A percentile compares a stretch with the other conserved stretches of the same genome.
Evolutionary conservation across 352 stramenopile species (phyloP).

Genomic region (Pythium aquatile): DNA sequence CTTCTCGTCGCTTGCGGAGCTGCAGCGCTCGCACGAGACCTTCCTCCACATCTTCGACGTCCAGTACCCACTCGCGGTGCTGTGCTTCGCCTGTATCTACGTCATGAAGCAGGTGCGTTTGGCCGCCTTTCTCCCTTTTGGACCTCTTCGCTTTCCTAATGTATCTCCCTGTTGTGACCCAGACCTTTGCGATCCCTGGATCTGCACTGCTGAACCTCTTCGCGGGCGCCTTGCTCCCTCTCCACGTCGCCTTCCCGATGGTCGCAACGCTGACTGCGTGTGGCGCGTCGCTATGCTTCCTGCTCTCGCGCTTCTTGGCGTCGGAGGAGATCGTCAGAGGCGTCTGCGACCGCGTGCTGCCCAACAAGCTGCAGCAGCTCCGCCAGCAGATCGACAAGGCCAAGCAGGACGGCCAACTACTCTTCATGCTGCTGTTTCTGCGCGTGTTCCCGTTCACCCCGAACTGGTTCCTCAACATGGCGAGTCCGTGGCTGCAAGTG

Average conservation of each 20-base stretch:
- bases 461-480: slow-evolving; percentile 86
- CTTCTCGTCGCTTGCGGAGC: slow-evolving; percentile 58
- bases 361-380: slow-evolving; percentile 53
- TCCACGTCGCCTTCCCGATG: slow-evolving; percentile 66
- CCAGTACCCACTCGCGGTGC: slow-evolving; percentile 63
- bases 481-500: slow-evolving; percentile 76
- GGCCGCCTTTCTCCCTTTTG: neutral
- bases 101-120: slow-evolving; percentile 74
- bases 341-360: slow-evolving; percentile 57
- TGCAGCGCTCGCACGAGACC: slow-evolving; percentile 59
- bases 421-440: slow-evolving; percentile 71
- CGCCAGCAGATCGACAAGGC: slow-evolving; percentile 56
- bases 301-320: slow-evolving; percentile 62
- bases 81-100: slow-evolving; percentile 71
- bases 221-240: slow-evolving; percentile 60
- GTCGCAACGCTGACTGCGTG: slow-evolving; percentile 60
- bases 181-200: slow-evolving; percentile 83
- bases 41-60: slow-evolving; percentile 57
- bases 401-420: slow-evolving; percentile 40
- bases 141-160: neutral
- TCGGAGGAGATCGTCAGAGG: slow-evolving; percentile 58
- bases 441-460: slow-evolving; percentile 81
- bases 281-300: slow-evolving; percentile 70
- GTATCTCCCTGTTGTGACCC: neutral
- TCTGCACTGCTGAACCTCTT: slow-evolving; percentile 78